Evolutionary conservation across 2,329 filamentous ascomycete genomes (phyloP).

Genomic region (Colletotrichum sp.): DNA sequence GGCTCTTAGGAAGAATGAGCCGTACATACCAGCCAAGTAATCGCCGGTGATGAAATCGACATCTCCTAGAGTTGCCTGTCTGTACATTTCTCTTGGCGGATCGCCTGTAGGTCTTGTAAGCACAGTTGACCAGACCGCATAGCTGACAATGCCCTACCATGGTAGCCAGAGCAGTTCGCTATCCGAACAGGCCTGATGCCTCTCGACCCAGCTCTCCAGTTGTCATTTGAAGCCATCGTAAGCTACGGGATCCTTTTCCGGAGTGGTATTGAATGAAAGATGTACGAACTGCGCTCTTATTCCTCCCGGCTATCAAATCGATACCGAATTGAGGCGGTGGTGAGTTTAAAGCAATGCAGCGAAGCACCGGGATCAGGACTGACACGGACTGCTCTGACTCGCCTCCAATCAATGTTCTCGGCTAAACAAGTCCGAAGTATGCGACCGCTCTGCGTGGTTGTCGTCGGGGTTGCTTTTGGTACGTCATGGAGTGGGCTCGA

Average conservation of each 20-base stretch:
- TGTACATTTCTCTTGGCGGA: background rate
- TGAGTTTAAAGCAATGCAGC: background rate
- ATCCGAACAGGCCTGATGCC: background rate
- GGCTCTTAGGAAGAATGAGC: background rate
- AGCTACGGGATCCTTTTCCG: background rate
- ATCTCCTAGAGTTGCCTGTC: background rate
- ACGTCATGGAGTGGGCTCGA: background rate
- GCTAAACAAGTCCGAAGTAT: background rate
- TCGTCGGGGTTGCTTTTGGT: background rate
- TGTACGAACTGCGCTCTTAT: background rate
- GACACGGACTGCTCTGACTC: background rate
- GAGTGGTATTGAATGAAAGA: accelerated
- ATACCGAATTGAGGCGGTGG: background rate
- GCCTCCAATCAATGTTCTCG: background rate
- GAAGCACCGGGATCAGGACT: background rate
- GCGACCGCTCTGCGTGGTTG: background rate
- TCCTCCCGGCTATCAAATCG: background rate
- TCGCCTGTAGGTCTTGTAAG: background rate
- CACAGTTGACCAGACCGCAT: accelerated
- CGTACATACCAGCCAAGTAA: background rate
- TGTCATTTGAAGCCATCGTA: accelerated
- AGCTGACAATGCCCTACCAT: background rate
- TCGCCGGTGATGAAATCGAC: background rate
- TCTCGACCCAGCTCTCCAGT: accelerated
- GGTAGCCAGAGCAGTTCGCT: background rate